Evolutionary conservation across 768 basidiomycete species (phyloP), one percentile per base, ranked within the genome.

Genomic region (Pisolithus tinctorius): DNA sequence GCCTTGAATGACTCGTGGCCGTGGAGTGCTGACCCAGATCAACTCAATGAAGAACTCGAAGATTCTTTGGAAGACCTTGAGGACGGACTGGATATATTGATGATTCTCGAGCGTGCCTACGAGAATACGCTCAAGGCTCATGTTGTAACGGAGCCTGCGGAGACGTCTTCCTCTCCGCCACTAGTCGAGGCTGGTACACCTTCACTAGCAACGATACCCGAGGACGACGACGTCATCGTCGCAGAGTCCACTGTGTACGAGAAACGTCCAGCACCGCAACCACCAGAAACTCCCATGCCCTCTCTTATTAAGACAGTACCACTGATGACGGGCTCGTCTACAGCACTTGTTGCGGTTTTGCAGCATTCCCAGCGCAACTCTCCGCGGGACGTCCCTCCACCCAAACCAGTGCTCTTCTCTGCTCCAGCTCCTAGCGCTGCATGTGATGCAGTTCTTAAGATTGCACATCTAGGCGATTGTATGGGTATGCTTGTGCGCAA

Each of bases 401-500:
- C 60, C 36, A 56, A 25, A 3, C 59, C 68, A 14, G 50, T 49
- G 36, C 23, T 60, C 4, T 56, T 64, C 39, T 54, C 58, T 23
- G 43, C 59, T 0, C 58, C 62, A 1, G 14, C 47, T 4, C 41
- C 58, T 60, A 70, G 49, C 60, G 73, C 51, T 62, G 71, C 27
- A 55, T 65, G 71, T 49, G 78, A 79, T 36, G 82, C 85, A 0
- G 81, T 88, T 39, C 77, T 94, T 38, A 80, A 83, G 54, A 83
- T 94, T 25, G 91, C 90, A 0, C 88, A 93, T 58, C 66, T 94
- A 7, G 91, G 92, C 8, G 91, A 94, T 60, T 91, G 91, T 63
- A 86, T 87, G 79, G 84, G 84, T 23, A 86, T 90, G 77, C 76
- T 96, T 20, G 82, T 97, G 17, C 81, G 93, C 2, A 84, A 79